phyloP scores from a whole-genome alignment of 371 early-diverging fungal genomes.

The Actinomucor elegans region DNA sequence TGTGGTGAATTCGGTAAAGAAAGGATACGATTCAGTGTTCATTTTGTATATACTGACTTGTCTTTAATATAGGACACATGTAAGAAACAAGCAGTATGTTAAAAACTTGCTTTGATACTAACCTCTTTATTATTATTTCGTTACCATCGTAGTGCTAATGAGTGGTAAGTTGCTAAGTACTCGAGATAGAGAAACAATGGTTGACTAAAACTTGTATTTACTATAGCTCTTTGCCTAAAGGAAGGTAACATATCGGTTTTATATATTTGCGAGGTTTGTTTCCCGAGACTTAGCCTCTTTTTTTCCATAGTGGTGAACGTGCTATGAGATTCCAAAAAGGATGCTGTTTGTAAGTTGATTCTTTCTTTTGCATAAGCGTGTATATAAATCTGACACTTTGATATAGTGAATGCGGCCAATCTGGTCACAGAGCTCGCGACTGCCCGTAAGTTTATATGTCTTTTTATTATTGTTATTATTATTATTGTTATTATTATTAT shows the following conservation, averaged over 20 bases:
- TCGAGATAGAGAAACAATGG: background rate
- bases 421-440: slow-evolving; percentile 41
- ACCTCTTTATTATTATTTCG: background rate
- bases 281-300: background rate
- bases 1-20: slow-evolving; percentile 45
- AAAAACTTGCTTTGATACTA: background rate
- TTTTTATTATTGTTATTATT: background rate
- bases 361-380: background rate
- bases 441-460: slow-evolving; percentile 31
- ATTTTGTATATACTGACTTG: too few relatives aligned
- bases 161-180: slow-evolving; percentile 28
- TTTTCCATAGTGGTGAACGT: slow-evolving; percentile 35
- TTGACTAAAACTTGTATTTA: background rate
- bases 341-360: slow-evolving; percentile 39
- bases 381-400: background rate
- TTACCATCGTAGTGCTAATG: slow-evolving; percentile 35
- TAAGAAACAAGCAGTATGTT: slow-evolving; percentile 25
- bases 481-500: too few relatives aligned
- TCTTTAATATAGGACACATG: slow-evolving; percentile 32
- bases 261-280: background rate
- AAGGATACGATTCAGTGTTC: too few relatives aligned
- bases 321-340: slow-evolving; percentile 43
- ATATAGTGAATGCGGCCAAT: slow-evolving; percentile 38
- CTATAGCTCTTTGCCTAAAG: slow-evolving; percentile 37
- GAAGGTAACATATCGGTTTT: slow-evolving; percentile 36